Conservation (phyloP, 768 basidiomycete genomes). For the Leccinum imitatum region DNA sequence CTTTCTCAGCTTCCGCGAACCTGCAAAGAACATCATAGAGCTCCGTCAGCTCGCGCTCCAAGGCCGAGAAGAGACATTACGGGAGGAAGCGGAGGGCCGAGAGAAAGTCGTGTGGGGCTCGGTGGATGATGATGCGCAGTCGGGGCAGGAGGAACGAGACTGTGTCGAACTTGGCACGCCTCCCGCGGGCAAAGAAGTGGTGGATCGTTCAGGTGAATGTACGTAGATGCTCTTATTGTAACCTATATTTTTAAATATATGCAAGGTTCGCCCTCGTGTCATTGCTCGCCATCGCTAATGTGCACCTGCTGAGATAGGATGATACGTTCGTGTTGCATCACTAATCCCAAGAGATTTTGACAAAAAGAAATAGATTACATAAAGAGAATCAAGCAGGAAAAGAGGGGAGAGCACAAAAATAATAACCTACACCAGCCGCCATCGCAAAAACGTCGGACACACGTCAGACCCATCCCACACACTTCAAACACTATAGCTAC, state of each 20-base stretch:
- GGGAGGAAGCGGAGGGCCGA: conserved; percentile 41
- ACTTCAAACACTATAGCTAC: conserved; percentile 1
- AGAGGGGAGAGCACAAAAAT: neutral
- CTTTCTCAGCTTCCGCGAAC: conserved; percentile 33
- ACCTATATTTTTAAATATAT: neutral
- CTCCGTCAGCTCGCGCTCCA: conserved; percentile 48
- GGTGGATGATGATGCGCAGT: conserved; percentile 7
- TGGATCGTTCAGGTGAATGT: neutral
- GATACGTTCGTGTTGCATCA: neutral
- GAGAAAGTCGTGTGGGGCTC: conserved; percentile 45
- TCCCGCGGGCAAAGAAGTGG: neutral
- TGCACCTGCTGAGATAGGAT: neutral
- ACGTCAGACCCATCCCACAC: too few relatives aligned
- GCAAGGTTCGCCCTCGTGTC: too few relatives aligned
- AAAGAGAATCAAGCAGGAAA: neutral
- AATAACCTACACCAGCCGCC: neutral
- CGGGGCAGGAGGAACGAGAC: neutral
- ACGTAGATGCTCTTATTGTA: neutral
- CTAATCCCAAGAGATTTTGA: neutral
- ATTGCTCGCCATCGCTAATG: neutral
- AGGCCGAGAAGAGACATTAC: conserved; percentile 43
- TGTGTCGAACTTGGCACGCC: neutral
- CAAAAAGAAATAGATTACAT: neutral
- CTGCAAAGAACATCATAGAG: conserved; percentile 34
- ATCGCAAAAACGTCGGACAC: neutral